These are phyloP conservation scores for Paramecium sexaurelia DNA, from an alignment of 73 alveolate genomes.

Conservation along the genomic window DNA sequence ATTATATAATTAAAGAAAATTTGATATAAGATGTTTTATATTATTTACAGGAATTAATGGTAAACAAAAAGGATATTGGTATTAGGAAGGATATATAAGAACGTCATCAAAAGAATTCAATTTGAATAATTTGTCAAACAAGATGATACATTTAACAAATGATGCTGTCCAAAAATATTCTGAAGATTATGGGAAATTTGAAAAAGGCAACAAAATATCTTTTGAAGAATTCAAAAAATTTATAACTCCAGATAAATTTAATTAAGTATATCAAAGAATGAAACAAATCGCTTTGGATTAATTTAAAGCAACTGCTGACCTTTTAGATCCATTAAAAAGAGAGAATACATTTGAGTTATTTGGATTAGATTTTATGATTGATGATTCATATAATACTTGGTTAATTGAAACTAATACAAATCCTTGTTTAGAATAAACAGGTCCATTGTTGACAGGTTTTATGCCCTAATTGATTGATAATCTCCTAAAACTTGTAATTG, in stretches of 20 bases:
- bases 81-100: conserved; percentile 82
- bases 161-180: conserved; percentile 83
- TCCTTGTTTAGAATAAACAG: conserved; percentile 91
- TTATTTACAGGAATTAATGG: conserved; percentile 77
- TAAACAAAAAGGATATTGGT: conserved; percentile 71
- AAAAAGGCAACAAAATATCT: conserved; percentile 76
- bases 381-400: conserved; percentile 86
- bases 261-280: conserved; percentile 56
- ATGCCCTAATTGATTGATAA: conserved; percentile 69
- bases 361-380: conserved; percentile 97
- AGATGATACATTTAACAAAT: conserved; percentile 80
- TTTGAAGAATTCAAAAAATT: conserved; percentile 69
- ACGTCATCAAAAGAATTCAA: conserved; percentile 77
- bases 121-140: conserved; percentile 68
- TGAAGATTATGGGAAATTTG: conserved; percentile 83
- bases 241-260: neutral
- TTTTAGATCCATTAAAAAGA: conserved; percentile 84
- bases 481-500: conserved; percentile 43
- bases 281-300: conserved; percentile 78
- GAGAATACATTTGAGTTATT: conserved; percentile 86
- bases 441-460: conserved; percentile 86
- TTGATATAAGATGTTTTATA: conserved; percentile 79
- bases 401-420: conserved; percentile 95
- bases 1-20: conserved; percentile 75
- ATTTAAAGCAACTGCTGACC: conserved; percentile 74